Conservation (phyloP, 164 flowering plant genomes). For the Vitis cinerea region DNA sequence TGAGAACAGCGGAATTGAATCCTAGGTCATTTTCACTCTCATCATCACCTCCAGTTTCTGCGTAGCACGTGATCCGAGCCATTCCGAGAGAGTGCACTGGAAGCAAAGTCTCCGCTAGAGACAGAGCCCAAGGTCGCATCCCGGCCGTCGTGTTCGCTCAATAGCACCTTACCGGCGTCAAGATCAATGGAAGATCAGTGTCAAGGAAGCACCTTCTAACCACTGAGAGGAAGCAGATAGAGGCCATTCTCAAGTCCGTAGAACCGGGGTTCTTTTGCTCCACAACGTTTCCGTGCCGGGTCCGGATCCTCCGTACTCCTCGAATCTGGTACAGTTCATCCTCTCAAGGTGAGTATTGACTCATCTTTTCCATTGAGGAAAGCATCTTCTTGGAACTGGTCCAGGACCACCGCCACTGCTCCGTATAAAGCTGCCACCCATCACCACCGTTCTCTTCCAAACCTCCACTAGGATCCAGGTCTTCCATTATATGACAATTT, state of each 20-base stretch:
- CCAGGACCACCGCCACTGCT: too few relatives aligned
- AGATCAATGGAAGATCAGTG: slow-evolving; percentile 12
- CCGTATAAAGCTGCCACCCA: too few relatives aligned
- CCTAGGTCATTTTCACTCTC: neutral
- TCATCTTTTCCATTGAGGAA: too few relatives aligned
- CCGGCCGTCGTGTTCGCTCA: slow-evolving; percentile 81
- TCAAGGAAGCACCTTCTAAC: slow-evolving; percentile 62
- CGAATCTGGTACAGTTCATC: slow-evolving; percentile 76
- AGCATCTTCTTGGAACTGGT: too few relatives aligned
- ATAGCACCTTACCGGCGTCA: slow-evolving; percentile 12
- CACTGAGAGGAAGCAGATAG: slow-evolving; percentile 78
- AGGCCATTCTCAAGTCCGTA: slow-evolving; percentile 52
- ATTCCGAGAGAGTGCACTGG: slow-evolving; percentile 69
- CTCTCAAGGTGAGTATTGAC: slow-evolving; percentile 53
- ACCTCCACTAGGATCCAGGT: too few relatives aligned
- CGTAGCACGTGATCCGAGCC: slow-evolving; percentile 77
- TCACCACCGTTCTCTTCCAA: too few relatives aligned
- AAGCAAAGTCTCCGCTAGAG: slow-evolving; percentile 44
- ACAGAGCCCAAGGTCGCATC: slow-evolving; percentile 75
- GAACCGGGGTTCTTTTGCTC: slow-evolving; percentile 65
- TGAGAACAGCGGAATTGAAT: slow-evolving; percentile 19
- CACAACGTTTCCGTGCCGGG: slow-evolving; percentile 85
- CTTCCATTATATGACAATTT: too few relatives aligned
- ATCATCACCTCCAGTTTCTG: slow-evolving; percentile 4
- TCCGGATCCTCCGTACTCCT: slow-evolving; percentile 69